Percentiles rank a stretch among this genome's conserved stretches.
These are phyloP conservation scores for Fusarium humuli DNA, from an alignment of 2,329 filamentous ascomycete species.

Conservation along the genomic window DNA sequence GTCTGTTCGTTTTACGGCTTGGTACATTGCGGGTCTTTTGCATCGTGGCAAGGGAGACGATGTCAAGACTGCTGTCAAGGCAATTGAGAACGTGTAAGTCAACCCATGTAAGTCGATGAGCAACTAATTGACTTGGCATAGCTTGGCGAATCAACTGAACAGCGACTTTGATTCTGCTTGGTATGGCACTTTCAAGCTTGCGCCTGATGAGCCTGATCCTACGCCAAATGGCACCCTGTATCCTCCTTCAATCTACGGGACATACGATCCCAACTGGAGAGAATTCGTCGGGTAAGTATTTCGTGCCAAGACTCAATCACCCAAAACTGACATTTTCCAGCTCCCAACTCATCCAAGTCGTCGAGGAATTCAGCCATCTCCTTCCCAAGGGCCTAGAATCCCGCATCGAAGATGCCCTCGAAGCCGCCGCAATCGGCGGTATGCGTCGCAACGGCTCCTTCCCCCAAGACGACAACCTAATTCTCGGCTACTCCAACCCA, in stretches of 20 bases:
- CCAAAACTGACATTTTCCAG: accelerated
- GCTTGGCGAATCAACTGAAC: constrained; percentile 15
- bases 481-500: constrained; percentile 57
- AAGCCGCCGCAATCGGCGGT: constrained; percentile 15
- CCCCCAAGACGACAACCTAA: constrained; percentile 19
- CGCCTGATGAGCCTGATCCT: constrained; percentile 19
- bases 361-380: constrained; percentile 8
- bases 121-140: neutral
- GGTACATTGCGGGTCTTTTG: constrained; percentile 55
- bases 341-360: constrained; percentile 11
- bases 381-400: constrained; percentile 4
- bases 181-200: constrained; percentile 22
- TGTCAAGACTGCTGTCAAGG: constrained; percentile 9
- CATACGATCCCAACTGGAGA: constrained; percentile 22
- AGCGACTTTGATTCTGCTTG: constrained; percentile 10
- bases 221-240: constrained; percentile 9
- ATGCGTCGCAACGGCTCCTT: constrained; percentile 22
- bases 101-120: accelerated
- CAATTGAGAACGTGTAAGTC: constrained; percentile 22
- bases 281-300: constrained; percentile 11
- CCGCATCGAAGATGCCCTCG: constrained; percentile 10
- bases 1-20: constrained; percentile 57
- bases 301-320: accelerated
- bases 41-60: constrained; percentile 4
- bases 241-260: constrained; percentile 14